These are phyloP conservation scores for Thuidium tamariscinum DNA, from an alignment of 225 moss, liverwort and hornwort genomes.

Conservation along the genomic window DNA sequence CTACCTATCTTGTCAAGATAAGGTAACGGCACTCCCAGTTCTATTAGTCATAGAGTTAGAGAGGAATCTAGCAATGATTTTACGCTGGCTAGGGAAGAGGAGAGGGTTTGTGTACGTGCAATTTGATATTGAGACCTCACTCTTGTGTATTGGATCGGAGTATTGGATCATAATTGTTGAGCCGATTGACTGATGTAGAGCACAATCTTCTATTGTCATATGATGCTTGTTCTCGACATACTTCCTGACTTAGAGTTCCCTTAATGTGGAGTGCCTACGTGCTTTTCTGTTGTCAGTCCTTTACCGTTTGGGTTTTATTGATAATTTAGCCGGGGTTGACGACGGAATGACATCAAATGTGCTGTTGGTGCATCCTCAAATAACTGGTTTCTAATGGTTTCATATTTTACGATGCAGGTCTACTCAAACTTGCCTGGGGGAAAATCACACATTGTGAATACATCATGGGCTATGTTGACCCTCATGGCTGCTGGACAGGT, in stretches of 20 bases:
- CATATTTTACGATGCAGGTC: conserved; percentile 22
- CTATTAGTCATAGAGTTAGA: not conserved
- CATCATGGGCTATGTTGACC: conserved; percentile 78
- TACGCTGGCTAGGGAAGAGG: not conserved
- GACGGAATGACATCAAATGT: not conserved
- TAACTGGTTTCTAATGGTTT: not conserved
- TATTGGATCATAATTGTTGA: not conserved
- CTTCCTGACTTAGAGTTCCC: not conserved
- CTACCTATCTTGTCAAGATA: conserved; percentile 80
- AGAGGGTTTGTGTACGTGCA: not conserved
- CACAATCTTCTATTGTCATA: not conserved
- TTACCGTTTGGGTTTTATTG: not conserved
- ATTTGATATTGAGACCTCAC: not conserved
- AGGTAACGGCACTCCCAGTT: conserved; percentile 25
- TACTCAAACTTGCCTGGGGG: conserved; percentile 58
- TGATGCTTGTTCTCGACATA: not conserved
- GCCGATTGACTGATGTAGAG: not conserved
- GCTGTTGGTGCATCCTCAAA: not conserved
- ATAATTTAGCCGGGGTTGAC: not conserved
- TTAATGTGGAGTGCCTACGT: not conserved
- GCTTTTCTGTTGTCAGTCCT: not conserved
- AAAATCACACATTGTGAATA: conserved; percentile 60
- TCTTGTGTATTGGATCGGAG: not conserved
- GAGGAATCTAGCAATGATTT: not conserved
- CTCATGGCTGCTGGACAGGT: conserved; percentile 88